Evolutionary conservation across 1,284 basidiomycete genomes (phyloP), one percentile per base, ranked within the genome.

Genomic region (Amylostereum areolatum): DNA sequence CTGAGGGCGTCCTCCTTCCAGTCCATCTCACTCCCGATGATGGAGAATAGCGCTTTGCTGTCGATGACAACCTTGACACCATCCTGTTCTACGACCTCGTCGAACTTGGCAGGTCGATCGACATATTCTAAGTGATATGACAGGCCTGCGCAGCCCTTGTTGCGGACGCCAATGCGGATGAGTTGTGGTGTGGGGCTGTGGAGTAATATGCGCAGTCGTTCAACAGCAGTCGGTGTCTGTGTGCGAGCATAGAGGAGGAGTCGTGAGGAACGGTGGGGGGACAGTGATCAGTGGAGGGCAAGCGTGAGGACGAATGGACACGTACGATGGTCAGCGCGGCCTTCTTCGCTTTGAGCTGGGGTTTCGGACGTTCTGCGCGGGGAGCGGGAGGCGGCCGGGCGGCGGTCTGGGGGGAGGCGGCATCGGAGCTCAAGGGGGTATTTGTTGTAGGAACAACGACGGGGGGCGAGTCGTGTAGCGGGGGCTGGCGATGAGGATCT

Each of bases 101-200:
- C 97, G 63, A 99, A 99, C 67, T 85, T 88, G 3, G 83, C 92
- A 0, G 93, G 88, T 58, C 85, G 76, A 46, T 93, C 85, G 50
- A 98, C 92, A 67, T 99, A 99, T 62, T 99, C 96, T 48, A 99
- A 80, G 66, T 99, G 91, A 69, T 99, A 99, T 29, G 91, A 88
- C 67, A 99, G 83, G 5, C 97, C 97, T 0, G 97, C 97, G 66
- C 97, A 99, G n/a, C 97, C 97, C 70, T 98, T 97, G 70, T 98
- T 97, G 59, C 89, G 84, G 43, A 99, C 94, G 32, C 94, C 92
- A 53, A 99, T 92, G 6, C 96, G 89, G 53, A 99, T 89, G 50
- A 97, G 79, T 62, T 93, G 91, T 1, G 95, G 94, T n/a, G 82
- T 83, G 25, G 91, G 89, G 12, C 85, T 81, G 36, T 77, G 77